These are phyloP conservation scores for Zalaria sp. DNA, from an alignment of 2,329 filamentous ascomycete species.

Conservation along the genomic window DNA sequence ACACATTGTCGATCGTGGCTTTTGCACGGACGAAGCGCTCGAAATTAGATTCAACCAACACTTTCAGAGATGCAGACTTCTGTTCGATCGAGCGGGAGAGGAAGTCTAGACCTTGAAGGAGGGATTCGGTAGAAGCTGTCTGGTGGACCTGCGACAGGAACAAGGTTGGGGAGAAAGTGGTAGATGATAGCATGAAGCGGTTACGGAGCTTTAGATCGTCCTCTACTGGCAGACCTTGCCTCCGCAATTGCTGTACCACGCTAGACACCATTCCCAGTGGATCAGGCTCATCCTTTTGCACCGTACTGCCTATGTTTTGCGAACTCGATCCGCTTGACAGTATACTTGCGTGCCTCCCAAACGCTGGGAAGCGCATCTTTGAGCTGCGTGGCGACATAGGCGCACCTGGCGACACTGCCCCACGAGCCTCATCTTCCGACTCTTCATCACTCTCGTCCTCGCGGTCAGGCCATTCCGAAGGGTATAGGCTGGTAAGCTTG, in stretches of 20 bases:
- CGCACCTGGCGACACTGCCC: constrained; percentile 23
- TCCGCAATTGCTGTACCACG: constrained; percentile 66
- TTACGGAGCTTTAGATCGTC: constrained; percentile 63
- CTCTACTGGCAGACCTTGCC: constrained; percentile 65
- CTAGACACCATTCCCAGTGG: constrained; percentile 79
- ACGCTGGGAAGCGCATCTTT: constrained; percentile 70
- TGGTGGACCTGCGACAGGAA: constrained; percentile 90
- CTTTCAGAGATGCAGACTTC: constrained; percentile 92
- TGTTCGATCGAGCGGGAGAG: constrained; percentile 89
- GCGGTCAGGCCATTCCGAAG: constrained; percentile 74
- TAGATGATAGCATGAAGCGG: constrained; percentile 88
- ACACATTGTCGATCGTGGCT: constrained; percentile 95
- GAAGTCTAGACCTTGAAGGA: constrained; percentile 70
- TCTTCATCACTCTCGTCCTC: constrained; percentile 53
- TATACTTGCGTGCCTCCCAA: constrained; percentile 61
- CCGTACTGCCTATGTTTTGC: constrained; percentile 59
- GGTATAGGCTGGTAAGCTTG: constrained; percentile 64
- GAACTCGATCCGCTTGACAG: constrained; percentile 47
- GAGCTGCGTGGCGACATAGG: constrained; percentile 33
- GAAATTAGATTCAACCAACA: constrained; percentile 94
- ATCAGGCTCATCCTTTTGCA: constrained; percentile 86
- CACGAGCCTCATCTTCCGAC: constrained; percentile 12
- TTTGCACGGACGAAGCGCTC: constrained; percentile 96
- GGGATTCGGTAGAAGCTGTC: constrained; percentile 64
- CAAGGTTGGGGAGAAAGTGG: constrained; percentile 80